Conservation (phyloP, 2,329 filamentous ascomycete genomes). For the Metarhizium guizhouense region DNA sequence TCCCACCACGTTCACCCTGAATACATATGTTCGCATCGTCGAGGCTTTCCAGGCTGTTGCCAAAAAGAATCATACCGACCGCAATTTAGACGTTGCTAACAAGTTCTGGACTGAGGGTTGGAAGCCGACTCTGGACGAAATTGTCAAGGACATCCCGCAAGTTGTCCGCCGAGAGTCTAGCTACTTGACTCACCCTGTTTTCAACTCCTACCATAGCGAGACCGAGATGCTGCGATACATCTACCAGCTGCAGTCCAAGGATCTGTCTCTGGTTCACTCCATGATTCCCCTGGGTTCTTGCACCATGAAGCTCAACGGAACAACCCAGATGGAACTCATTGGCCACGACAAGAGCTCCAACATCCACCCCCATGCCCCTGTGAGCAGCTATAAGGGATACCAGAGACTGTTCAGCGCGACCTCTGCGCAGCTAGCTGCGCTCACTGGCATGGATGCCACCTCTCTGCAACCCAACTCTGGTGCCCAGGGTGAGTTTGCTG, state of each 20-base stretch:
- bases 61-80: slow-evolving; percentile 15
- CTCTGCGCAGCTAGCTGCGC: slow-evolving; percentile 65
- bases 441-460: slow-evolving; percentile 85
- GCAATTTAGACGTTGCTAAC: slow-evolving; percentile 20
- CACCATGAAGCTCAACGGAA: slow-evolving; percentile 97
- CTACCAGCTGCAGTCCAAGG: slow-evolving; percentile 85
- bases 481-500: slow-evolving; percentile 90
- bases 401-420: slow-evolving; percentile 60
- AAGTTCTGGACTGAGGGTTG: slow-evolving; percentile 31
- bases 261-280: slow-evolving; percentile 86
- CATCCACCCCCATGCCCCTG: slow-evolving; percentile 72
- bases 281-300: slow-evolving; percentile 97
- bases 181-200: slow-evolving; percentile 84
- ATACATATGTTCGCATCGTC: slow-evolving; percentile 12
- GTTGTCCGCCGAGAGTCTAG: slow-evolving; percentile 59
- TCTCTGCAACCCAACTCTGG: slow-evolving; percentile 94
- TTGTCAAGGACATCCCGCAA: slow-evolving; percentile 38
- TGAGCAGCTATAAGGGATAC: slow-evolving; percentile 58
- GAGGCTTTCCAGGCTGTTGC: slow-evolving; percentile 18
- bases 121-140: slow-evolving; percentile 24
- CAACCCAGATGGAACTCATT: slow-evolving; percentile 84
- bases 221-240: slow-evolving; percentile 93
- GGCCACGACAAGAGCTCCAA: slow-evolving; percentile 67
- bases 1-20: slow-evolving; percentile 15
- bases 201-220: slow-evolving; percentile 92